These are phyloP conservation scores for Mucor circinelloides DNA, from an alignment of 371 early-diverging fungal genomes.

Conservation along the genomic window DNA sequence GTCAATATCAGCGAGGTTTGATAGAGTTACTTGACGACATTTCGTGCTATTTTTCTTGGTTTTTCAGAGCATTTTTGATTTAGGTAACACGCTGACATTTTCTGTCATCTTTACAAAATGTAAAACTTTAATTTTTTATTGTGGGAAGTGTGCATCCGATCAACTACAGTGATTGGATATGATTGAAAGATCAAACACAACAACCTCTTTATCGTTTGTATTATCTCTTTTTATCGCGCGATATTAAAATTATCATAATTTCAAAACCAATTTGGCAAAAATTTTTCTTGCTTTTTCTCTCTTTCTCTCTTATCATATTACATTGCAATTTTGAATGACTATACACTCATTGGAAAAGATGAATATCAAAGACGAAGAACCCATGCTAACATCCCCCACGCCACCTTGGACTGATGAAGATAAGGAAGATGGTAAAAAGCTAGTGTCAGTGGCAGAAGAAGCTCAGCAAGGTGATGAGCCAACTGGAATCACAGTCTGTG, in stretches of 20 bases:
- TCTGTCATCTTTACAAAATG: not conserved
- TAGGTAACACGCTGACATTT: not conserved
- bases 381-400: not conserved
- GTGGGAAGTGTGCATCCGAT: not conserved
- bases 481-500: constrained; percentile 46
- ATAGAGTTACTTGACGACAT: not conserved
- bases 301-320: not conserved
- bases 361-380: constrained; percentile 18
- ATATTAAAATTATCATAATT: not conserved
- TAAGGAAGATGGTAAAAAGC: constrained; percentile 3
- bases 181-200: constrained; percentile 5
- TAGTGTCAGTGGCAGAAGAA: not conserved
- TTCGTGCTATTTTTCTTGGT: not conserved
- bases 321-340: constrained; percentile 7
- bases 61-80: not conserved
- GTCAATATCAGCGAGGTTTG: not conserved
- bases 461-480: constrained; percentile 2
- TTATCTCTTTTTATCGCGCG: constrained; percentile 2
- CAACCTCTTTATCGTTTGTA: not conserved
- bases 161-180: not conserved
- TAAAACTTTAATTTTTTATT: not conserved
- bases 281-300: not conserved
- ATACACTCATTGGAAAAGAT: constrained; percentile 13
- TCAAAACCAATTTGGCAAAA: constrained; percentile 1
- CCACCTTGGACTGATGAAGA: constrained; percentile 29